These are phyloP conservation scores for Proteromonas lacertae DNA, from an alignment of 352 stramenopile genomes.

Conservation along the genomic window DNA sequence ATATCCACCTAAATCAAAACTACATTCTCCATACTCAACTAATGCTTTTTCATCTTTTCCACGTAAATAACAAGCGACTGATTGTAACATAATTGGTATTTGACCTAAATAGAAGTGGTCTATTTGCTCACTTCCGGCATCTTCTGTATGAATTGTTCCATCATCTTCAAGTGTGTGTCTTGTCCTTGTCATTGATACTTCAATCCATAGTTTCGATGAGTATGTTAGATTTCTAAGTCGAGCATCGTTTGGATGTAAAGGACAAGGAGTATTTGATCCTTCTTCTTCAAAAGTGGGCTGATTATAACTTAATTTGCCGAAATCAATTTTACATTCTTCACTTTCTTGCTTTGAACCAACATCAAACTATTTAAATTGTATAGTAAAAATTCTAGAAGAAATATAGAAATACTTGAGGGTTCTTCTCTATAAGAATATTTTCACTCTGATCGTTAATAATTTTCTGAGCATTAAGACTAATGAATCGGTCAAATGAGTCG, in stretches of 20 bases:
- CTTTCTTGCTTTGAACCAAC: slow-evolving; percentile 39
- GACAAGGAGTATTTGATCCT: slow-evolving; percentile 14
- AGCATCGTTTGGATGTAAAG: slow-evolving; percentile 92
- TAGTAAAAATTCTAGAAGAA: slow-evolving; percentile 49
- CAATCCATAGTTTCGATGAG: slow-evolving; percentile 82
- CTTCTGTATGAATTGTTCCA: background rate
- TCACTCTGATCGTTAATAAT: slow-evolving; percentile 80
- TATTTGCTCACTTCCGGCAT: slow-evolving; percentile 13
- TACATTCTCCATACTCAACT: slow-evolving; percentile 79
- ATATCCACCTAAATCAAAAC: slow-evolving; percentile 98
- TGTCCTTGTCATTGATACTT: slow-evolving; percentile 41
- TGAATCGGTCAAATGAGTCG: slow-evolving; percentile 99
- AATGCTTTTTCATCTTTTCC: slow-evolving; percentile 40
- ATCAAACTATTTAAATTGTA: no score
- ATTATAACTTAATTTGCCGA: slow-evolving; percentile 86
- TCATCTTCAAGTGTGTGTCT: slow-evolving; percentile 7
- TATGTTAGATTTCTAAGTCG: slow-evolving; percentile 94
- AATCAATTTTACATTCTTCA: slow-evolving; percentile 40
- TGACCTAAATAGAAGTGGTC: slow-evolving; percentile 78
- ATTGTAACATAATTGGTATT: slow-evolving; percentile 85
- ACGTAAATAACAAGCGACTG: background rate
- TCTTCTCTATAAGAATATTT: slow-evolving; percentile 74
- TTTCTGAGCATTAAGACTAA: slow-evolving; percentile 98
- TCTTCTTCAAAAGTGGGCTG: slow-evolving; percentile 84
- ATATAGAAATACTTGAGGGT: slow-evolving; percentile 71